These are phyloP conservation scores for Leccinum pachyderme DNA, from an alignment of 1,284 basidiomycete genomes.

Conservation along the genomic window DNA sequence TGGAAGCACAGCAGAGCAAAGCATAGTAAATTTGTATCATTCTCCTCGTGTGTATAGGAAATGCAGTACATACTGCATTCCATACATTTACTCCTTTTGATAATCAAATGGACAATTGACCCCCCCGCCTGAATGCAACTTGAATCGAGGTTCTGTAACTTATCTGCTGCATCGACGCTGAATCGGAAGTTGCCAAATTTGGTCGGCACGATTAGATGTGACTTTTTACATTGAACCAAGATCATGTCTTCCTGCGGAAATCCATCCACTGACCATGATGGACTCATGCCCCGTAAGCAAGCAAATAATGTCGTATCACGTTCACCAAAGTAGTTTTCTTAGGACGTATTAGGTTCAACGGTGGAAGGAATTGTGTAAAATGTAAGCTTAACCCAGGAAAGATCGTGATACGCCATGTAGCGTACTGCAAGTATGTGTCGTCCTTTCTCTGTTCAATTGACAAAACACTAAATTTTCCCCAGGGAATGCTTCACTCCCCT, in stretches of 20 bases:
- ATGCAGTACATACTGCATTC: no score
- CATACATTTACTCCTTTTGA: no score
- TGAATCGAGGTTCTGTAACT: no score
- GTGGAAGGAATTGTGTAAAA: constrained; percentile 61
- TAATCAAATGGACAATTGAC: no score
- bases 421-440: constrained; percentile 73
- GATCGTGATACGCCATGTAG: constrained; percentile 71
- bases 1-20: background rate
- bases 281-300: constrained; percentile 61
- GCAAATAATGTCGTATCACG: background rate
- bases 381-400: constrained; percentile 66
- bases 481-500: constrained; percentile 70
- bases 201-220: background rate
- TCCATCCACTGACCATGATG: constrained; percentile 53
- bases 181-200: background rate
- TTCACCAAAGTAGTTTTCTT: background rate
- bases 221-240: background rate
- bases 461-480: background rate
- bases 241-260: constrained; percentile 55
- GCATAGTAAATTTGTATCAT: background rate
- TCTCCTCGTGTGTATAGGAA: background rate
- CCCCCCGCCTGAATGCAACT: no score
- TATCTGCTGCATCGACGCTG: no score
- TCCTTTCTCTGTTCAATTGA: background rate
- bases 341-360: constrained; percentile 67